Evolutionary conservation across 2,329 filamentous ascomycete species (phyloP), one percentile per base, ranked within the genome.

Genomic region (Beauveria australis): DNA sequence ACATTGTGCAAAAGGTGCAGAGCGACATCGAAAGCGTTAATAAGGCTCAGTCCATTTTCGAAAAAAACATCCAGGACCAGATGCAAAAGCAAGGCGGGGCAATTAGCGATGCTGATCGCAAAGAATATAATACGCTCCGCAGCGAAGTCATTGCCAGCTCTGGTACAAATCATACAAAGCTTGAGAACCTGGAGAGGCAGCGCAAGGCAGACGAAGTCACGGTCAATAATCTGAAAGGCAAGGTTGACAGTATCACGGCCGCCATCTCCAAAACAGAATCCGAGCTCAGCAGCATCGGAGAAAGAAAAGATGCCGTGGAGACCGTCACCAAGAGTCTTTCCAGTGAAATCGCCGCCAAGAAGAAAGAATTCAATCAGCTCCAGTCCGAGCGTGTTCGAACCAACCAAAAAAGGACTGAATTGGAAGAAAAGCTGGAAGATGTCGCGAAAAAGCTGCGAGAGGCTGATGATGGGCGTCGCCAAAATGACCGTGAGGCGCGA

Each of bases 151-250:
- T 90, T 72, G 87, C 90, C 65, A 89, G 88, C 65, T 89, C 91
- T 30, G 89, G 92, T 8, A 82, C 84, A 9, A 90, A 96, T 67
- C 90, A 94, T 70, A 83, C 88, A 65, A 90, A 91, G 66, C 81
- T 96, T 44, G 90, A 95, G 73, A 91, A 92, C 64, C 82, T 97
- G n/a, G 83, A 86, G 61, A 91, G 92, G 24, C 91, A 97, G 70
- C 81, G 91, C 63, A 96, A 93, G 74, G 94, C 91, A 0, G 92
- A 97, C 68, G 89, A 93, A 64, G 92, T 95, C 62, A 94, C 92
- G 0, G 89, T 93, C 63, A 93, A 90, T 69, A 96, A 89, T 64
- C 79, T 97, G 64, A 92, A 89, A 73, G 89, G 90, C 69, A 96
- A 92, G 71, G 87, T 97, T 37, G 91, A 96, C 65, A 86, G 82